Evolutionary conservation across 2,329 filamentous ascomycete species (phyloP).

Genomic region (Hirsutella minnesotensis): DNA sequence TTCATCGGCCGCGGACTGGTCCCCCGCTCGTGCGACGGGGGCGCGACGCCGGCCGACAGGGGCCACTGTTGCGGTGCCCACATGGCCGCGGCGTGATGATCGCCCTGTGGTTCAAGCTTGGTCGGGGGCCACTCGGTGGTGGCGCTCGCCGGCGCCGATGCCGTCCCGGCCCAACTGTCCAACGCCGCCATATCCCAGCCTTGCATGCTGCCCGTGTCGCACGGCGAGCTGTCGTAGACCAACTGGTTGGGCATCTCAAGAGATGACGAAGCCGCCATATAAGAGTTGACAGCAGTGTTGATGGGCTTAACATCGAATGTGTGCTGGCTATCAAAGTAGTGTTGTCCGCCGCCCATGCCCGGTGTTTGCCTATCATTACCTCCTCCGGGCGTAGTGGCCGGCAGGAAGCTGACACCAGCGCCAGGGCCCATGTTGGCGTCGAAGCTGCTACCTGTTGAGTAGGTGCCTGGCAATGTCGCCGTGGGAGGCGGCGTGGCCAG

Average conservation of each 20-base stretch:
- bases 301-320: conserved; percentile 23
- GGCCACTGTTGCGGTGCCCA: conserved; percentile 25
- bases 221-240: conserved; percentile 21
- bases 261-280: conserved; percentile 15
- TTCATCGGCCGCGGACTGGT: conserved; percentile 24
- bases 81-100: conserved; percentile 13
- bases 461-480: conserved; percentile 35
- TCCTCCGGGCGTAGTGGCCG: conserved; percentile 15
- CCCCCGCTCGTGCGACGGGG: conserved; percentile 15
- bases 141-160: conserved; percentile 10
- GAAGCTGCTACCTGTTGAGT: conserved; percentile 30
- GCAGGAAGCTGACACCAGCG: conserved; percentile 15
- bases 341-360: conserved; percentile 12
- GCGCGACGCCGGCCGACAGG: conserved; percentile 15
- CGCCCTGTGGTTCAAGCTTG: conserved; percentile 17
- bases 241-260: conserved; percentile 21
- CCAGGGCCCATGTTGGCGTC: conserved; percentile 22
- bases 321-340: conserved; percentile 21
- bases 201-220: conserved; percentile 18
- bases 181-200: conserved; percentile 26
- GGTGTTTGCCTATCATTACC: conserved; percentile 13
- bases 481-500: conserved; percentile 46
- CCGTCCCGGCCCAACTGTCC: conserved; percentile 19
- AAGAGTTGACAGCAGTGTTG: conserved; percentile 17
- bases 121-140: conserved; percentile 19